A percentile compares a stretch with the other conserved stretches of the same genome.
Conservation (phyloP, 352 stramenopile genomes). For the Thraustochytrium striatum region DNA sequence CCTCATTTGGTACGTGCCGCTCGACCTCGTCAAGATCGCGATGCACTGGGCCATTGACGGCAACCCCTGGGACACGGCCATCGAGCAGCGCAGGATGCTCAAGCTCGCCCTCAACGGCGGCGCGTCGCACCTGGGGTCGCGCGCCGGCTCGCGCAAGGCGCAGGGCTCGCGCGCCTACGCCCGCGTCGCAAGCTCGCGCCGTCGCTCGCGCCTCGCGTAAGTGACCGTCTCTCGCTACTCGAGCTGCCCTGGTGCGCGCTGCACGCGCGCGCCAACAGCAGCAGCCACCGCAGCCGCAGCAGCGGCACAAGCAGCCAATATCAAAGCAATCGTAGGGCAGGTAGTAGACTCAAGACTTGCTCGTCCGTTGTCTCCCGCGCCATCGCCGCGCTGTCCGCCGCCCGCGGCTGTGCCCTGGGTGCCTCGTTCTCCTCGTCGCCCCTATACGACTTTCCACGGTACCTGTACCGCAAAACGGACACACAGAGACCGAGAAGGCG, state of each 20-base stretch:
- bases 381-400: neutral
- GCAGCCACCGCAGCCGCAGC: neutral
- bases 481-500: no score
- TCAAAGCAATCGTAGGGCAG: neutral
- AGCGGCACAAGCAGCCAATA: neutral
- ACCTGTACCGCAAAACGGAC: no score
- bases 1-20: slow-evolving; percentile 40
- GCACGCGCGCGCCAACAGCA: neutral
- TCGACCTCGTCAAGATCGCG: slow-evolving; percentile 36
- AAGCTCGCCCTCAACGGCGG: slow-evolving; percentile 26
- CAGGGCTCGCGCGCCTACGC: slow-evolving; percentile 40
- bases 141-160: slow-evolving; percentile 29
- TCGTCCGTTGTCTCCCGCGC: neutral
- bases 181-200: slow-evolving; percentile 24
- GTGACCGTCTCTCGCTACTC: no score
- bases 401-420: neutral
- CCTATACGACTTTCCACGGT: neutral
- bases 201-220: slow-evolving; percentile 29
- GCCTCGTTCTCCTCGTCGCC: neutral
- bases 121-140: slow-evolving; percentile 26
- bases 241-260: no score
- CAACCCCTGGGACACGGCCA: slow-evolving; percentile 39
- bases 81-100: slow-evolving; percentile 14
- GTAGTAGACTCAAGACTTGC: neutral
- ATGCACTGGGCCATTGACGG: slow-evolving; percentile 27